phyloP scores from a whole-genome alignment of 208 protist genomes.

The Acanthamoeba pearcei region DNA sequence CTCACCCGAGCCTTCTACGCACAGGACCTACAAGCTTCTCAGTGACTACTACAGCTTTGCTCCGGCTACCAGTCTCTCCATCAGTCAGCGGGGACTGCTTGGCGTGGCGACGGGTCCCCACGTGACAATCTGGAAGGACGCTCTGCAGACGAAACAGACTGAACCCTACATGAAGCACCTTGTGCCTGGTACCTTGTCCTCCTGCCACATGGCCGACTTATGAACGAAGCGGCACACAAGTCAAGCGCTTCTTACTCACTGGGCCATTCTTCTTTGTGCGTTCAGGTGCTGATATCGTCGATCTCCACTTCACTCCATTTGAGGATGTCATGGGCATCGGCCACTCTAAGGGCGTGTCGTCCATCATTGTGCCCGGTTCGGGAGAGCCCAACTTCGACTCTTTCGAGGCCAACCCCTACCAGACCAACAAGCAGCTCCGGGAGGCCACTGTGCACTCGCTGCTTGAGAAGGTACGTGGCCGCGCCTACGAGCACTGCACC shows the following conservation, averaged over 20 bases:
- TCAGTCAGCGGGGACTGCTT: conserved; percentile 89
- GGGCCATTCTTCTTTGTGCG: not conserved
- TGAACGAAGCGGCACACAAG: not conserved
- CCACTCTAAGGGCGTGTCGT: conserved; percentile 85
- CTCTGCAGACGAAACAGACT: conserved; percentile 50
- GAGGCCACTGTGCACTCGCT: conserved; percentile 89
- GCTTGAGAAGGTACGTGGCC: conserved; percentile 89
- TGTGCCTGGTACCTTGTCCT: conserved; percentile 18
- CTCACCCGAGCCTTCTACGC: not conserved
- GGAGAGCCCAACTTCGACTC: conserved; percentile 94
- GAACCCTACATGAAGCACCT: conserved; percentile 89
- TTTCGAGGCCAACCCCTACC: conserved; percentile 93
- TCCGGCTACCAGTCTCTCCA: conserved; percentile 82
- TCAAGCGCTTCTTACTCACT: not conserved
- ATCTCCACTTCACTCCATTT: conserved; percentile 90
- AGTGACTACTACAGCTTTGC: conserved; percentile 78
- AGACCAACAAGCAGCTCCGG: conserved; percentile 86
- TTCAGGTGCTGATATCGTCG: conserved; percentile 53
- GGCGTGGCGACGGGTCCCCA: conserved; percentile 82
- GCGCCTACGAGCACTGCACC: not conserved
- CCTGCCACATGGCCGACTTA: not conserved
- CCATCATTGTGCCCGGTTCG: conserved; percentile 88
- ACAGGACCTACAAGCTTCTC: conserved; percentile 77
- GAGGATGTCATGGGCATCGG: conserved; percentile 94
- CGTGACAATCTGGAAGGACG: conserved; percentile 82